Percentiles rank a stretch among this genome's conserved stretches.
Evolutionary conservation across 2,329 filamentous ascomycete species (phyloP).

Genomic region (Botrytis medusae): DNA sequence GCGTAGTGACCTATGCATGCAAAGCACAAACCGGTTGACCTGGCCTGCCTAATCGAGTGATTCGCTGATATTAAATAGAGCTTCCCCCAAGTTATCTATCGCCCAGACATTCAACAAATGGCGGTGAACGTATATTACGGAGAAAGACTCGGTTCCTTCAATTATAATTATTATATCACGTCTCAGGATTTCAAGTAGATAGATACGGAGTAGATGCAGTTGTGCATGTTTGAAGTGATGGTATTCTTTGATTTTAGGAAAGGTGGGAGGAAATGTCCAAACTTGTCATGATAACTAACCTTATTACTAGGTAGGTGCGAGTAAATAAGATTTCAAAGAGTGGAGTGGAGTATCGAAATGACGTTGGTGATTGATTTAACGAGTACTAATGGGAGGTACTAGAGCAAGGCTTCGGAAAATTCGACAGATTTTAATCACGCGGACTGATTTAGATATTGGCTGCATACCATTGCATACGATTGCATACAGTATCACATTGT

Average conservation of each 20-base stretch:
- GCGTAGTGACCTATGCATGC: neutral
- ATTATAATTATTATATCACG: neutral
- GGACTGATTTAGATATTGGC: slow-evolving; percentile 13
- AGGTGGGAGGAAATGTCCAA: slow-evolving; percentile 4
- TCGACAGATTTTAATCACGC: slow-evolving; percentile 11
- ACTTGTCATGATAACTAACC: neutral
- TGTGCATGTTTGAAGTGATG: slow-evolving; percentile 8
- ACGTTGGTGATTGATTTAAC: neutral
- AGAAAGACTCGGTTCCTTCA: neutral
- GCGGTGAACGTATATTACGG: neutral
- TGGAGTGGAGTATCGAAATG: slow-evolving; percentile 12
- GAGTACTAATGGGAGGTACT: neutral
- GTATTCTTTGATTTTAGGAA: neutral
- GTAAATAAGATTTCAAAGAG: neutral
- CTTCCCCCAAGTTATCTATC: neutral
- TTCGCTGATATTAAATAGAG: neutral
- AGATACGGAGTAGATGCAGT: neutral
- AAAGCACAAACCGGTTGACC: slow-evolving; percentile 2
- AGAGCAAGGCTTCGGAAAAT: neutral
- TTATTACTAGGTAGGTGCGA: neutral
- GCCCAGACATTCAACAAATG: neutral
- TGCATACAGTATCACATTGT: neutral
- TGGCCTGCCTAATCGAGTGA: slow-evolving; percentile 5
- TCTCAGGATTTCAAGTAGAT: neutral
- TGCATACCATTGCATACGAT: slow-evolving; percentile 12